phyloP scores from a whole-genome alignment of 2,329 filamentous ascomycete species.

The Atkinsonella texensis region DNA sequence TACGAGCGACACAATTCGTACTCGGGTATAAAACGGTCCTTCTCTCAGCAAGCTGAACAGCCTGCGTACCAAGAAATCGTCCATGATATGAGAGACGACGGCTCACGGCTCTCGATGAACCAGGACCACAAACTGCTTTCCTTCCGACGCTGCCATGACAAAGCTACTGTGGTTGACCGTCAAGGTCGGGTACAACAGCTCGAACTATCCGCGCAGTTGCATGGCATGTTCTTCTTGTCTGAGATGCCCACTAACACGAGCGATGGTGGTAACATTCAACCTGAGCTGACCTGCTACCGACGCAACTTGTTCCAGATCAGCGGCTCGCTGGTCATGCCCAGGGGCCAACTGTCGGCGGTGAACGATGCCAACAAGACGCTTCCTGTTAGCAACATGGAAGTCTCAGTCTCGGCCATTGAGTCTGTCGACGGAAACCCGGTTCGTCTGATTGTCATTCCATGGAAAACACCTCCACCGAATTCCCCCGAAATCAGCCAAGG shows the following conservation, averaged over 20 bases:
- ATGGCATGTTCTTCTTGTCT: constrained; percentile 82
- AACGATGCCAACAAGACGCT: constrained; percentile 77
- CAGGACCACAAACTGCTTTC: constrained; percentile 50
- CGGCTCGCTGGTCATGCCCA: constrained; percentile 70
- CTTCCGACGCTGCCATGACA: constrained; percentile 45
- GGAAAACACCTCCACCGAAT: constrained; percentile 87
- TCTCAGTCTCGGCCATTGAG: constrained; percentile 84
- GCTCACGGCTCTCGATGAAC: constrained; percentile 43
- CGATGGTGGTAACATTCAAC: constrained; percentile 50
- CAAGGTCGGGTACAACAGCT: constrained; percentile 48
- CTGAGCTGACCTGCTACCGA: constrained; percentile 88
- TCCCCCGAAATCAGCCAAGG: constrained; percentile 52
- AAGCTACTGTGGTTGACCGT: constrained; percentile 47
- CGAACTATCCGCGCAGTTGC: constrained; percentile 60
- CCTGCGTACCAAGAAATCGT: constrained; percentile 48
- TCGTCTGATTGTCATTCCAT: constrained; percentile 91
- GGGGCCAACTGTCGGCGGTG: constrained; percentile 67
- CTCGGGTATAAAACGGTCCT: constrained; percentile 44
- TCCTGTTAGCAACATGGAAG: constrained; percentile 69
- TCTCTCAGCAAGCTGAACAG: constrained; percentile 39
- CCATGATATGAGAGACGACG: constrained; percentile 47
- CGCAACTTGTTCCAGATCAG: constrained; percentile 95
- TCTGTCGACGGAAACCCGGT: constrained; percentile 88
- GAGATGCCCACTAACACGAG: constrained; percentile 57
- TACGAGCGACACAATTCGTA: constrained; percentile 44